Evolutionary conservation across 2,329 filamentous ascomycete genomes (phyloP).

Genomic region (Claviceps pusilla): DNA sequence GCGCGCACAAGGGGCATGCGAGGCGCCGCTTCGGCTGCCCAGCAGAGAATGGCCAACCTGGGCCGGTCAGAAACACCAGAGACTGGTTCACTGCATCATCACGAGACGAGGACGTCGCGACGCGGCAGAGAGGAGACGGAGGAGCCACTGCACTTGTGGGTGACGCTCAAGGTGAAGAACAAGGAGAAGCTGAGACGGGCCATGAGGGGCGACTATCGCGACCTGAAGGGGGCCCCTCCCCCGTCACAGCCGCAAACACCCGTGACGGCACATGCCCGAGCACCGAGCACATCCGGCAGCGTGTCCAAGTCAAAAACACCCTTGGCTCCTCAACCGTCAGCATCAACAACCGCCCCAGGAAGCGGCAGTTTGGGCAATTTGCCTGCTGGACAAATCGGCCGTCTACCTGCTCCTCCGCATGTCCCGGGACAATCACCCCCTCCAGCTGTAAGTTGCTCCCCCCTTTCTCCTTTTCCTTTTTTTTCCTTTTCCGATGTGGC

Average conservation of each 20-base stretch:
- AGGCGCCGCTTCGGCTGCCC: constrained; percentile 72
- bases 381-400: constrained; percentile 44
- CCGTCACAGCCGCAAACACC: constrained; percentile 22
- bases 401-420: constrained; percentile 51
- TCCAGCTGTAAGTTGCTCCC: constrained; percentile 40
- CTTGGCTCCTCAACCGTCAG: constrained; percentile 17
- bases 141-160: constrained; percentile 51
- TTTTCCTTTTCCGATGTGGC: too few species aligned
- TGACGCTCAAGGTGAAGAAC: constrained; percentile 58
- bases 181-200: constrained; percentile 57
- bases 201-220: constrained; percentile 37
- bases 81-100: constrained; percentile 43
- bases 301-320: constrained; percentile 21
- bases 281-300: constrained; percentile 17
- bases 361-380: constrained; percentile 21
- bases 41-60: constrained; percentile 70
- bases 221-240: constrained; percentile 17
- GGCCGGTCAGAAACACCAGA: constrained; percentile 85
- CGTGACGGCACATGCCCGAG: constrained; percentile 15
- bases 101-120: constrained; percentile 56
- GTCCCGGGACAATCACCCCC: constrained; percentile 39
- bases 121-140: constrained; percentile 65
- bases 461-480: neutral
- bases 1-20: constrained; percentile 78
- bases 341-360: constrained; percentile 12